Percentiles rank a stretch among this genome's conserved stretches.
These are phyloP conservation scores for Triticum turgidum DNA, from an alignment of 176 grass and related monocot species.

Conservation along the genomic window DNA sequence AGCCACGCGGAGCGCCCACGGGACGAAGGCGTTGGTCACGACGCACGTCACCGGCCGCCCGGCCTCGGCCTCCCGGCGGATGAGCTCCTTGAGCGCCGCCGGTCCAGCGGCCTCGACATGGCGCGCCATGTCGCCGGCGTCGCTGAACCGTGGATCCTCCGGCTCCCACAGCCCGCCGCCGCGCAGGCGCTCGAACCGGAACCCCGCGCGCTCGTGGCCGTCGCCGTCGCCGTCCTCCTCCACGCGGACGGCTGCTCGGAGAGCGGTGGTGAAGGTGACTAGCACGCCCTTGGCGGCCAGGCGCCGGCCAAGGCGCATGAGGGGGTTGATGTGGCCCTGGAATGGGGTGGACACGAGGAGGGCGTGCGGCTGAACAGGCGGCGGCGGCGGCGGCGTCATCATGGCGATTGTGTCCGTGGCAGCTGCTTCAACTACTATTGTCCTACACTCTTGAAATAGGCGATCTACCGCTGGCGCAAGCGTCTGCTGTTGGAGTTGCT, in stretches of 20 bases:
- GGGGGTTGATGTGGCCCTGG: slow-evolving; percentile 53
- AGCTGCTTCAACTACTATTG: not conserved
- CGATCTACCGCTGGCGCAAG: not conserved
- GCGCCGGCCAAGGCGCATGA: slow-evolving; percentile 51
- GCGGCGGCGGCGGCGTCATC: not conserved
- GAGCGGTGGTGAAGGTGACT: slow-evolving; percentile 45
- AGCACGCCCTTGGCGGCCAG: slow-evolving; percentile 52
- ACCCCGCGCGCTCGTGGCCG: not conserved
- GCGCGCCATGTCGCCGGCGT: not conserved
- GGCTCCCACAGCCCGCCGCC: slow-evolving; percentile 20
- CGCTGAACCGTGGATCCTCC: slow-evolving; percentile 4
- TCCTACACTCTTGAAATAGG: not conserved
- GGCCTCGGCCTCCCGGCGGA: slow-evolving; percentile 4
- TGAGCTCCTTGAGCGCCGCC: slow-evolving; percentile 27
- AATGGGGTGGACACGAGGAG: slow-evolving; percentile 41
- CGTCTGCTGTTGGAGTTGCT: not conserved
- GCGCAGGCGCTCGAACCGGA: slow-evolving; percentile 38
- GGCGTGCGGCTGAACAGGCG: slow-evolving; percentile 33
- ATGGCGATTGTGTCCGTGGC: not conserved
- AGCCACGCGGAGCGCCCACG: slow-evolving; percentile 43
- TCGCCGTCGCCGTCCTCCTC: not conserved
- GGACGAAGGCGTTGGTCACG: slow-evolving; percentile 45
- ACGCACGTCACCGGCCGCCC: slow-evolving; percentile 44
- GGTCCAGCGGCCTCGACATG: slow-evolving; percentile 16
- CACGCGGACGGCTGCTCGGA: not conserved